These are phyloP conservation scores for Cystobasidium onofrii DNA, from an alignment of 768 basidiomycete genomes.

Conservation along the genomic window DNA sequence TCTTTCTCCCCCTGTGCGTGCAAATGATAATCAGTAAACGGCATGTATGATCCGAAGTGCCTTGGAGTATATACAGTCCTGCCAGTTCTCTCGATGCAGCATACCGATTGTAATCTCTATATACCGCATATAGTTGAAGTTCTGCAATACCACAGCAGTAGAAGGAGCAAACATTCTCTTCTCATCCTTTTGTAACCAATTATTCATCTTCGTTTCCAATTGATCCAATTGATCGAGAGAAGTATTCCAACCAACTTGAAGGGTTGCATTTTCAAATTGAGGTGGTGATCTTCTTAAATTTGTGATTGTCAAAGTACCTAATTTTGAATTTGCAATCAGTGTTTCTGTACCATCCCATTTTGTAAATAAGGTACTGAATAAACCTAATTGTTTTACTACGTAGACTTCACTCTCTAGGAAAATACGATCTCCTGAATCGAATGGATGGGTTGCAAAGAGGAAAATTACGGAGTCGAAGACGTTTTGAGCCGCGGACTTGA, in stretches of 20 bases:
- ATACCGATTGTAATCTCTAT: conserved; percentile 57
- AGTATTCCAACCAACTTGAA: conserved; percentile 70
- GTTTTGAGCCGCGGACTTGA: conserved; percentile 63
- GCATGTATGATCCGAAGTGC: too few species aligned
- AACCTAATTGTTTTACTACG: conserved; percentile 69
- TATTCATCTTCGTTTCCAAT: conserved; percentile 60
- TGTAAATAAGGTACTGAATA: conserved; percentile 68
- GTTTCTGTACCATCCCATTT: conserved; percentile 68
- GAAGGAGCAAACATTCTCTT: conserved; percentile 60
- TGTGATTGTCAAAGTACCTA: conserved; percentile 21
- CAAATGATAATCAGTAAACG: not conserved
- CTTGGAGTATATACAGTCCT: conserved; percentile 61
- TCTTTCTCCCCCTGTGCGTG: conserved; percentile 45
- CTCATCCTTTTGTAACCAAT: conserved; percentile 69
- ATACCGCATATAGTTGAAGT: conserved; percentile 60
- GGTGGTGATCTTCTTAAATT: not conserved
- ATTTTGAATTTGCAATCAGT: conserved; percentile 33
- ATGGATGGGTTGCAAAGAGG: conserved; percentile 72
- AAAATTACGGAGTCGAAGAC: conserved; percentile 76
- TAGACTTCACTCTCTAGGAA: conserved; percentile 67
- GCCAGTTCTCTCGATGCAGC: conserved; percentile 43
- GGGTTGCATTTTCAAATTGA: conserved; percentile 42
- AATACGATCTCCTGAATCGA: conserved; percentile 73
- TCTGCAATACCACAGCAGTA: conserved; percentile 58
- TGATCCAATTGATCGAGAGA: conserved; percentile 63